phyloP scores from a whole-genome alignment of 768 basidiomycete genomes.

The Cystobasidium onofrii region DNA sequence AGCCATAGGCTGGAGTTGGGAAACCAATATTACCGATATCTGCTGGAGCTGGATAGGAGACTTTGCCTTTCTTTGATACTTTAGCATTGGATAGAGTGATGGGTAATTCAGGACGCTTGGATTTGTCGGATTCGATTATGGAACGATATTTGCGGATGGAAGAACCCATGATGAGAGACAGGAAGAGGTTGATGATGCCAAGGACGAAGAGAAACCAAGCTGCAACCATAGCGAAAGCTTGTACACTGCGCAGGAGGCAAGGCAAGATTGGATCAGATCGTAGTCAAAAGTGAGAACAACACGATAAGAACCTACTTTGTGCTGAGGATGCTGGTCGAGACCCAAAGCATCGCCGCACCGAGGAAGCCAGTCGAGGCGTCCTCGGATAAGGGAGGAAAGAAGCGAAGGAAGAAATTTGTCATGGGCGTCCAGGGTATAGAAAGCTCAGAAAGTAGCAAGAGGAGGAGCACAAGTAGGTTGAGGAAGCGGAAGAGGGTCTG shows the following conservation, averaged over 20 bases:
- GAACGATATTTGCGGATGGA: neutral
- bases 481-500: constrained; percentile 30
- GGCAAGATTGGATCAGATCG: neutral
- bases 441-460: constrained; percentile 19
- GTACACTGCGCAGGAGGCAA: neutral
- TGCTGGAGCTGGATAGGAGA: constrained; percentile 28
- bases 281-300: neutral
- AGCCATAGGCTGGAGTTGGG: constrained; percentile 4
- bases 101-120: constrained; percentile 1
- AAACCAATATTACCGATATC: constrained; percentile 21
- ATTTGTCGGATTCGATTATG: constrained; percentile 6
- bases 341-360: constrained; percentile 18
- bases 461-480: constrained; percentile 17
- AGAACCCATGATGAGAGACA: constrained; percentile 9
- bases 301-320: constrained; percentile 17
- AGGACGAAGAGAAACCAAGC: constrained; percentile 28
- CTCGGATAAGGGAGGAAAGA: constrained; percentile 7
- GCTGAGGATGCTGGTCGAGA: constrained; percentile 22
- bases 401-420: constrained; percentile 20
- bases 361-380: constrained; percentile 26
- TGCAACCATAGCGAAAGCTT: constrained; percentile 15
- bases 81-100: neutral
- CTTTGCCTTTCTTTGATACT: constrained; percentile 19
- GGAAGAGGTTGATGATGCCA: constrained; percentile 19
- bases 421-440: constrained; percentile 6